Base-by-base conservation (phyloP, 164 flowering plant genomes). In the Platanus orientalis region DNA sequence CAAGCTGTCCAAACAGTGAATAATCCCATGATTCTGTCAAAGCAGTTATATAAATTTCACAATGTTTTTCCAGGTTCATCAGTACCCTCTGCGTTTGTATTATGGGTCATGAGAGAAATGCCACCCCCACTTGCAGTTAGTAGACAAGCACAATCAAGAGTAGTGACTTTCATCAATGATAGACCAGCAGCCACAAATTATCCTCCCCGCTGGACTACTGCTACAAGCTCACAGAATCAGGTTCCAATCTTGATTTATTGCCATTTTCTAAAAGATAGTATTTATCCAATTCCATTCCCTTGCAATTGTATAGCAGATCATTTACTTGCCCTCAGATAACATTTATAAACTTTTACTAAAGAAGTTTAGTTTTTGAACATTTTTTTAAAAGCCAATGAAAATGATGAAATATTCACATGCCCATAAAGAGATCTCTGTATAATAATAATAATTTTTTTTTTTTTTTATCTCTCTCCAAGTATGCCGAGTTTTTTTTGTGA, bases 61-160 rank as follows among this genome's bases (percentile, higher is more conserved):
- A 27, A 48, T 55, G 32, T 47, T 63, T 62, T 65, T 28, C 51
- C 82, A 92, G 98, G 96, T 73, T 86, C 93, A 53, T 90, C 98
- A 12, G 67, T 86, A 16, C 98, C 98, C 26, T 90, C 96, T 47
- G 89, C 84, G 29, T 81, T 81, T 73, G 71, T 90, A 11, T 69
- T 92, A 28, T 90, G 90, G 91, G 79, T 81, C 65, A 84, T 88
- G 96, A 85, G 90, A 79, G 98, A 92, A 63, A 64, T 86, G 66
- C 98, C 98, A 49, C 81, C 88, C 26, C 63, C 70, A 13, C 40
- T 67, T 63, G 60, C 75, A 49, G 68, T 75, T 60, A 66, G 61
- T 51, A 30, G 63, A 58, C 76, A 54, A 49, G 75, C 77, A 67
- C 84, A 86, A 67, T 64, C 85, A 21, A 72, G 77, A 54, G 74